A percentile compares a stretch with the other conserved stretches of the same genome.
phyloP scores from a whole-genome alignment of 495 filamentous ascomycete genomes.

The Pyronema domesticum region DNA sequence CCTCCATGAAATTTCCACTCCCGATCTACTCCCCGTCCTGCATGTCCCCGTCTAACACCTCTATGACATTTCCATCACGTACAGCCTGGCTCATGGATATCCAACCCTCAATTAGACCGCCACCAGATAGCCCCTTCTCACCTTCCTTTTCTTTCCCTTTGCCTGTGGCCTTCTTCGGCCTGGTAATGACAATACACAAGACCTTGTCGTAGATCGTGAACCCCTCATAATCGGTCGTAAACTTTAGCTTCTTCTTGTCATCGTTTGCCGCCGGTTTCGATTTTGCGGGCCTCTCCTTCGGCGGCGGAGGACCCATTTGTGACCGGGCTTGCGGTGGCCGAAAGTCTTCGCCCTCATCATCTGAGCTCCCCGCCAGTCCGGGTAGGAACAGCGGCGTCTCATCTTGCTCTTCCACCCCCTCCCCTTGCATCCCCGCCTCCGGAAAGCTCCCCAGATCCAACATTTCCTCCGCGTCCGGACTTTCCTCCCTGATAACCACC shows the following conservation, averaged over 20 bases:
- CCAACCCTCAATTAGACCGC: slow-evolving; percentile 22
- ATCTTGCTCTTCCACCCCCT: not conserved
- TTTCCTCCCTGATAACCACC: slow-evolving; percentile 24
- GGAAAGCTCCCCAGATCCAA: not conserved
- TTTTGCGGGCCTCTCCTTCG: not conserved
- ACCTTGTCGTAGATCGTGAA: slow-evolving; percentile 88
- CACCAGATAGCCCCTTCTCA: slow-evolving; percentile 16
- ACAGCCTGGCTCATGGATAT: slow-evolving; percentile 22
- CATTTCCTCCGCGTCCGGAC: slow-evolving; percentile 17
- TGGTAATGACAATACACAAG: slow-evolving; percentile 76
- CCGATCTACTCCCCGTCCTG: slow-evolving; percentile 6
- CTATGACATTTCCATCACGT: slow-evolving; percentile 1
- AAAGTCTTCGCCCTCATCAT: slow-evolving; percentile 22
- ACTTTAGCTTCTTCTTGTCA: slow-evolving; percentile 73
- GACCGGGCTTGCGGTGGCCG: slow-evolving; percentile 11
- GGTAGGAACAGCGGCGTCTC: slow-evolving; percentile 4
- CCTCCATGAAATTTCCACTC: too few relatives aligned
- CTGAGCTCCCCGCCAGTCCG: slow-evolving; percentile 4
- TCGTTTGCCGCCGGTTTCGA: slow-evolving; percentile 29
- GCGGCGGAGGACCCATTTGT: not conserved
- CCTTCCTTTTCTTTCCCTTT: slow-evolving; percentile 7
- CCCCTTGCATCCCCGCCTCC: too few relatives aligned
- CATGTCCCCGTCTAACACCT: slow-evolving; percentile 6
- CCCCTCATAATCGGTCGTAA: slow-evolving; percentile 79
- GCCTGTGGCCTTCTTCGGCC: slow-evolving; percentile 31